Evolutionary conservation across 176 grass and related monocot genomes (phyloP).

Genomic region (Triticum urartu): DNA sequence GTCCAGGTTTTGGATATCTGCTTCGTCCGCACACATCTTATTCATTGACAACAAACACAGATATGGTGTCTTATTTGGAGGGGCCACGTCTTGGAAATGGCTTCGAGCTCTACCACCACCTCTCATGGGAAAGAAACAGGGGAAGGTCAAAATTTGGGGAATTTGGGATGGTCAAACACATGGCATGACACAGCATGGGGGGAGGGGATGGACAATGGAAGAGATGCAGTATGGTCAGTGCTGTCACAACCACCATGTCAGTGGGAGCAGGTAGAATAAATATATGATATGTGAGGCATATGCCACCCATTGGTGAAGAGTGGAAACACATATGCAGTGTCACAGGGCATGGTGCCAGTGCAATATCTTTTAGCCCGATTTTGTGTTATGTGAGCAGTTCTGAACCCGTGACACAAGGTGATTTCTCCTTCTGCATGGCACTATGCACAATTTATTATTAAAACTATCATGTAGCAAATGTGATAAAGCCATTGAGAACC

Average conservation of each 20-base stretch:
- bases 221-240: not conserved
- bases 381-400: too few species aligned
- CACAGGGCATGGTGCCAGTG: too few species aligned
- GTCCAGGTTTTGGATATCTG: not conserved
- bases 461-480: too few species aligned
- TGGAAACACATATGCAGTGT: too few species aligned
- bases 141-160: not conserved
- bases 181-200: not conserved
- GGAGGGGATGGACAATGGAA: not conserved
- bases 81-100: not conserved
- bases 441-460: too few species aligned
- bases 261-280: not conserved
- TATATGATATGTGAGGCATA: not conserved
- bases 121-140: not conserved
- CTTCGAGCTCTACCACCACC: not conserved
- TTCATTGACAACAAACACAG: not conserved
- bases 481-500: too few species aligned
- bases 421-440: too few species aligned
- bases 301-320: not conserved
- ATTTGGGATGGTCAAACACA: not conserved
- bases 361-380: too few species aligned
- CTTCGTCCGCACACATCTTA: not conserved
- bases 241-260: not conserved
- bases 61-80: not conserved
- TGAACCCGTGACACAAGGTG: too few species aligned